Evolutionary conservation across 2,329 filamentous ascomycete species (phyloP).

Genomic region (Fusarium ambrosium): DNA sequence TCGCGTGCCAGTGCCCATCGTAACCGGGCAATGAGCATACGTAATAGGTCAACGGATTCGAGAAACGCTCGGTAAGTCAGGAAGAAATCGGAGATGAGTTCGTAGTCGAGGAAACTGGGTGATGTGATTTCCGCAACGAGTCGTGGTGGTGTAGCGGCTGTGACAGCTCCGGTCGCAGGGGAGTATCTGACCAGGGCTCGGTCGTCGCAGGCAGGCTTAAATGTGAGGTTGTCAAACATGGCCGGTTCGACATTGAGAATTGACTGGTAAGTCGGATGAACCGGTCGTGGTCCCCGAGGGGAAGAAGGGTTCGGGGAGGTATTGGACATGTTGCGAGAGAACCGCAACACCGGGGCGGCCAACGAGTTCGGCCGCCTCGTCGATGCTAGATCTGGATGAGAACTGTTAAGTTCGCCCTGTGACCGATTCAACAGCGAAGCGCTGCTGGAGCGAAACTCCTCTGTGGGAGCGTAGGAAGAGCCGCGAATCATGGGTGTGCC

Average conservation of each 20-base stretch:
- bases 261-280: slow-evolving; percentile 63
- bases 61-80: slow-evolving; percentile 93
- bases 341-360: slow-evolving; percentile 54
- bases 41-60: slow-evolving; percentile 79
- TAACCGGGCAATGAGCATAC: slow-evolving; percentile 86
- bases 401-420: slow-evolving; percentile 45
- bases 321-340: slow-evolving; percentile 40
- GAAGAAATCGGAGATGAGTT: slow-evolving; percentile 97
- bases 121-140: slow-evolving; percentile 97
- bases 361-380: slow-evolving; percentile 55
- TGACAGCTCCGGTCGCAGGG: slow-evolving; percentile 77
- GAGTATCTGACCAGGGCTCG: slow-evolving; percentile 86
- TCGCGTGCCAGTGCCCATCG: slow-evolving; percentile 85
- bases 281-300: slow-evolving; percentile 56
- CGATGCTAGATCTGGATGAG: slow-evolving; percentile 44
- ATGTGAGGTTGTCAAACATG: slow-evolving; percentile 86
- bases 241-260: slow-evolving; percentile 73
- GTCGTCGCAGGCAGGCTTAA: slow-evolving; percentile 84
- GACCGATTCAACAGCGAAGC: slow-evolving; percentile 62
- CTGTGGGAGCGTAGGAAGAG: slow-evolving; percentile 83
- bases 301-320: slow-evolving; percentile 51
- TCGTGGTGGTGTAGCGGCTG: slow-evolving; percentile 89
- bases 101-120: slow-evolving; percentile 95
- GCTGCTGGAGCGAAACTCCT: slow-evolving; percentile 76
- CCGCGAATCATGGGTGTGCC: slow-evolving; percentile 84